Evolutionary conservation across 371 early-diverging fungal species (phyloP), one percentile per base, ranked within the genome.

Genomic region (Mucor indicus): DNA sequence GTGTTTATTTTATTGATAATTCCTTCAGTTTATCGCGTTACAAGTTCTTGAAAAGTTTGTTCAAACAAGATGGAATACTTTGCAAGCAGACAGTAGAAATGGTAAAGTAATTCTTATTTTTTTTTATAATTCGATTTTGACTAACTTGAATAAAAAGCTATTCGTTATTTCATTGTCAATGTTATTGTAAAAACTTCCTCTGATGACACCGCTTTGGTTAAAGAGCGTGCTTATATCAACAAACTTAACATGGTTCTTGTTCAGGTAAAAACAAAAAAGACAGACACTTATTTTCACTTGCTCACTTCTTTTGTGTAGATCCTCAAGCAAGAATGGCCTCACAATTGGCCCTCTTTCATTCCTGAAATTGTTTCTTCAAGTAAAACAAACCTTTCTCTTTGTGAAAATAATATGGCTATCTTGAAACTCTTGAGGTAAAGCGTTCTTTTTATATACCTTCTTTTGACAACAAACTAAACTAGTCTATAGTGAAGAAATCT

Each of bases 291-390:
- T 9, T 11, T 9, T n/a, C n/a, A n/a, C 29, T 23, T 41, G 16
- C 21, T 48, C 48, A 43, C 39, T 21, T 38, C 16, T 47, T 20
- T 37, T 48, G 17, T 32, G 22, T 72, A 96, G 90, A 95, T 99
- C 38, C 75, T 99, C 50, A 99, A 99, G 72, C 97, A 98, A 70
- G 99, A 99, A 64, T 99, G 99, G 99, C 99, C 99, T 13, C 89
- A 92, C 50, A 92, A 96, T 60, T 99, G 99, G 99, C 99, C 99
- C 3, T 83, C 83, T 15, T 99, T 99, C 67, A 98, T 99, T 53
- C 89, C 95, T 19, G 99, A 99, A 66, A 90, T 99, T 55, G 92
- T 99, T 15, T 69, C 70, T n/a, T 91, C 96, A 7, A 93, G 95
- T 66, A 86, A 90, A 62, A 84, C 90, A 7, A 95, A 89, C 53